Base-by-base conservation (phyloP, 192 early-diverging fungal species). In the Ambispora gerdemannii region DNA sequence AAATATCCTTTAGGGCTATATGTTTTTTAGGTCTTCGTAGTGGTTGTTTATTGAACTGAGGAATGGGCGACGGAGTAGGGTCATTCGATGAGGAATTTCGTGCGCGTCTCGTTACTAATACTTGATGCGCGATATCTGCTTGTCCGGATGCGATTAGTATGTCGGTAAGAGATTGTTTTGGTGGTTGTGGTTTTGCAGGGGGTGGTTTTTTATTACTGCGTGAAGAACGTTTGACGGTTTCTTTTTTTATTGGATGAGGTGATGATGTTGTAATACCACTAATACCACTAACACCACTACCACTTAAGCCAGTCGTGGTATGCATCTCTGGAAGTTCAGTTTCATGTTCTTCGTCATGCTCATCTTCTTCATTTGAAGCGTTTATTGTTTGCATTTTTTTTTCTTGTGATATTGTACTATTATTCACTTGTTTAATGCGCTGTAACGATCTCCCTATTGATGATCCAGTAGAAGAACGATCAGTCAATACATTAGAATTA, bases 71-170 rank as follows among this genome's bases (percentile, higher is more conserved):
- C 36, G 33, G 24, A 13, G 51, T 28, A 10, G 13, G 13, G 10
- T 58, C 22, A 22, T 58, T 24, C 19, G 13, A 20, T 30, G 2
- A 11, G 6, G 52, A 27, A 35, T 69, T 69, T 25, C 36, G 67
- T 27, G 51, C 34, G 35, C 67, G 32, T 69, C 67, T 53, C 67
- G 56, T 69, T 28, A 52, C 35, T 32, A 69, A 19, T 36, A 69
- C 67, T 38, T 69, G 67, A 53, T 69, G 31, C 13, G 67, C 67
- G 56, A 69, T 56, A 69, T 69, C 67, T 11, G 32, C 30, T 47
- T 69, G 67, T 7, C 67, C 67, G 25, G 52, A 56, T 15, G 67
- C 67, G 34, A 69, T 69, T 27, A 69, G 30, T 25, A 50, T 69
- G 27, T 69, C 67, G 51, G 67, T 69, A 22, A 69, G 52, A 2